These are phyloP conservation scores for Actinomortierella wolfii DNA, from an alignment of 371 early-diverging fungal genomes.

Conservation along the genomic window DNA sequence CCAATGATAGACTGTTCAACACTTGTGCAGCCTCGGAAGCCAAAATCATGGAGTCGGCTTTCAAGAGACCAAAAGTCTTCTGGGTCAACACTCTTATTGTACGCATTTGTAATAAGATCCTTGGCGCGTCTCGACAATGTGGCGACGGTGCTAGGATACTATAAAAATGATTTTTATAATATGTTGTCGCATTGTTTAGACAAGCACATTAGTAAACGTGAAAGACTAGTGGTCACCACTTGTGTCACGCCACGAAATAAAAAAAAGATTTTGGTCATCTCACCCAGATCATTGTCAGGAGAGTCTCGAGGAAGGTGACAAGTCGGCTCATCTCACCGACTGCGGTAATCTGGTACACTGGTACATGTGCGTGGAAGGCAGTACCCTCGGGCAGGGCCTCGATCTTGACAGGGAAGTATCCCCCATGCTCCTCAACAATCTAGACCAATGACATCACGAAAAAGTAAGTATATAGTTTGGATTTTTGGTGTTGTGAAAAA, in stretches of 20 bases:
- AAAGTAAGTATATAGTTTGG: not conserved
- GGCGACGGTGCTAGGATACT: slow-evolving; percentile 86
- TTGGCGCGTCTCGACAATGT: slow-evolving; percentile 73
- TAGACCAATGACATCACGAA: slow-evolving; percentile 12
- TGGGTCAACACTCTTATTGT: slow-evolving; percentile 65
- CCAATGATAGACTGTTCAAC: slow-evolving; percentile 86
- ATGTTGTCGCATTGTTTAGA: slow-evolving; percentile 5
- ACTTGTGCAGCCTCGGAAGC: slow-evolving; percentile 87
- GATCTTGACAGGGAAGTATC: slow-evolving; percentile 82
- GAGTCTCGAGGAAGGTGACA: slow-evolving; percentile 82
- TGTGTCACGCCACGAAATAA: no score
- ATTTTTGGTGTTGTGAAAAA: not conserved
- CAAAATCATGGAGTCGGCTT: slow-evolving; percentile 84
- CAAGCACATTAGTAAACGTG: no score
- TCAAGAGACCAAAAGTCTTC: slow-evolving; percentile 50
- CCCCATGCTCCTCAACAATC: slow-evolving; percentile 73
- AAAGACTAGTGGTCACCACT: no score
- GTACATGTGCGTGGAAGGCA: slow-evolving; percentile 76
- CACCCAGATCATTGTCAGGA: slow-evolving; percentile 83
- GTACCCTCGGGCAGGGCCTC: slow-evolving; percentile 77
- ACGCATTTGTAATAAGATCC: slow-evolving; percentile 59
- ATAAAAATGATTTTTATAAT: not conserved
- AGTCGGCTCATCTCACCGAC: slow-evolving; percentile 68
- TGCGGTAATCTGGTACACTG: slow-evolving; percentile 78
- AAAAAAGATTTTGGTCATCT: no score